Base-by-base conservation (phyloP, 345 rosid species). In the Mercurialis annua region DNA sequence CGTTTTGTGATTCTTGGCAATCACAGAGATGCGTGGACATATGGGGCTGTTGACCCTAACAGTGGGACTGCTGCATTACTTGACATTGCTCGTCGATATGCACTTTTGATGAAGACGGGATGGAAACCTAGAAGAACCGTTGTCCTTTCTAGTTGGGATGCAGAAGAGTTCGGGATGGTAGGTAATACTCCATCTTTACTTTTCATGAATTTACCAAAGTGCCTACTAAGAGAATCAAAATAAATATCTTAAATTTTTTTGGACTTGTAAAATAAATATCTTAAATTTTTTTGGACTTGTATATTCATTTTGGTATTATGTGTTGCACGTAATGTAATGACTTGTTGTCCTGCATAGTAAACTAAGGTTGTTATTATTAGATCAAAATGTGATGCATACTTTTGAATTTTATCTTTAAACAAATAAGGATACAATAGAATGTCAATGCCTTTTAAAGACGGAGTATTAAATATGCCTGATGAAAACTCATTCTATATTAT, bases 131-230 rank as follows among this genome's bases (percentile, higher is more conserved):
- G 88, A 56, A 87, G 99, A 63, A 91, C 95, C 47, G 81, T 94
- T 51, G 77, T 89, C 48, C 83, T 94, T 49, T 83, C 88, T 67
- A 94, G 99, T 72, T 94, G 99, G 99, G 99, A 94, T 70, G 99
- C 93, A 0, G 99, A 94, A 77, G 99, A 94, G 82, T 94, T 94
- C 59, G 99, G 98, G 63, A 87, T 94, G 98, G 99, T 94, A 77
- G 73, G 91, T 87, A 67, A 74, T 74, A 43, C 60, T 62, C 71
- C 10, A 42, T 68, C 62, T 62, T 62, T 16, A 47, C 48, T 21
- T 44, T 16, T 53, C n/a, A 14, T 59, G 21, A 3, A 15, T 10
- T 8, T 8, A 30, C 1, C 30, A 3, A 31, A 21, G 24, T 18
- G 55, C 46, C 20, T 24, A 14, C 18, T 40, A 3, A 15, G 16